Evolutionary conservation across 2,329 filamentous ascomycete genomes (phyloP).

Genomic region (Diaporthe citriasiana): DNA sequence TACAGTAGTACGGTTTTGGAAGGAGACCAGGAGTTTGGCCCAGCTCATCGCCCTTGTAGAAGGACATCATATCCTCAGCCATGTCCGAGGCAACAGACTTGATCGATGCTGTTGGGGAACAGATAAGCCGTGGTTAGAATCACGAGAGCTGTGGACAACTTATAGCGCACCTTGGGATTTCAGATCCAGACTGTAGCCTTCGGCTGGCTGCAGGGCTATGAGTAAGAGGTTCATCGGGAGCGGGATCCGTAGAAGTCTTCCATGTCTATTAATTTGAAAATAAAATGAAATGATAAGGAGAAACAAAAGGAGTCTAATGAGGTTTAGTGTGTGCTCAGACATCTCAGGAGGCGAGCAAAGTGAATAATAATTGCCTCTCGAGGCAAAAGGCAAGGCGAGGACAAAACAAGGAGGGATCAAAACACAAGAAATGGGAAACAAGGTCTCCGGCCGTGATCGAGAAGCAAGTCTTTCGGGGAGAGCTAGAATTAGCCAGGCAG

Average conservation of each 20-base stretch:
- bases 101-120: constrained; percentile 61
- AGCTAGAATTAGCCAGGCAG: neutral
- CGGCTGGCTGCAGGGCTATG: neutral
- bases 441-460: too few species aligned
- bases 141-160: neutral
- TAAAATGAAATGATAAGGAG: neutral
- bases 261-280: neutral
- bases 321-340: neutral
- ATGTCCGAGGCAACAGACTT: constrained; percentile 64
- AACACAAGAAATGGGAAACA: too few species aligned
- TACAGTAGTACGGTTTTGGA: constrained; percentile 69
- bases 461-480: neutral
- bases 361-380: too few species aligned
- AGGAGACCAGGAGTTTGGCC: constrained; percentile 66
- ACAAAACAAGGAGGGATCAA: neutral
- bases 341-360: neutral
- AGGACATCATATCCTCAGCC: constrained; percentile 65
- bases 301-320: neutral
- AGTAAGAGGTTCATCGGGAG: neutral
- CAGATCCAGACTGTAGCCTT: constrained; percentile 29
- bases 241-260: neutral
- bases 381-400: neutral
- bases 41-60: constrained; percentile 63
- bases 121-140: neutral
- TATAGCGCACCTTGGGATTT: constrained; percentile 16